Evolutionary conservation across 805 yeast genomes (phyloP), one percentile per base, ranked within the genome.

Genomic region (Ogataea pini): DNA sequence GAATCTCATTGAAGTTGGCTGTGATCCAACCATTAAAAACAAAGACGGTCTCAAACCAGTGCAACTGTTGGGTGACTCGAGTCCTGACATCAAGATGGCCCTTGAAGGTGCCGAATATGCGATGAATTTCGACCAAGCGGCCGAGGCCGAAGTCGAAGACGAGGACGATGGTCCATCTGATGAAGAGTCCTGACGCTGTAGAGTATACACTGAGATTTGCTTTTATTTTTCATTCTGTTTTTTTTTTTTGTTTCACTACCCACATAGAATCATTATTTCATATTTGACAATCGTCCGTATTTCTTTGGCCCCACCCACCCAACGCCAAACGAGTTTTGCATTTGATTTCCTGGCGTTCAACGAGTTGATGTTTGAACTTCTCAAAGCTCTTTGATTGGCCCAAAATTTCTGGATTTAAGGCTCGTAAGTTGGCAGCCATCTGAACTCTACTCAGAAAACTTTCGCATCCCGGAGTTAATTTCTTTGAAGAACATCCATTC

Each of bases 51-150:
- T 84, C 58, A 87, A 79, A 57, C 96, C 98, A 6, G 75, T 85
- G 33, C 89, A 89, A 56, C 72, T 90, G 50, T 51, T 62, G 14
- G 76, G 78, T 7, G 73, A 73, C 18, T 80, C 83, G 13, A 71
- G 82, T 49, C 78, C 73, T 2, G 76, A 79, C 47, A 73, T 92
- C 52, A 72, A 72, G 36, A 82, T 82, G 58, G 69, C 82, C 27
- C 75, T 92, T 54, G 86, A 89, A 59, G 81, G 89, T 48, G 97
- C 97, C 0, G 96, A 89, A 68, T 82, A 82, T 58, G 95, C 96
- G 1, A 71, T 75, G 42, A 64, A 61, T 55, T 67, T 64, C 24
- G 73, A 63, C 12, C 74, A 64, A 16, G 67, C 61, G n/a, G 67
- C 63, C 33, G 71, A 62, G 39, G 75, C 62, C 3, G 70, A 61